phyloP scores from a whole-genome alignment of 169 alveolate genomes.

The Plasmodium yoelii region DNA sequence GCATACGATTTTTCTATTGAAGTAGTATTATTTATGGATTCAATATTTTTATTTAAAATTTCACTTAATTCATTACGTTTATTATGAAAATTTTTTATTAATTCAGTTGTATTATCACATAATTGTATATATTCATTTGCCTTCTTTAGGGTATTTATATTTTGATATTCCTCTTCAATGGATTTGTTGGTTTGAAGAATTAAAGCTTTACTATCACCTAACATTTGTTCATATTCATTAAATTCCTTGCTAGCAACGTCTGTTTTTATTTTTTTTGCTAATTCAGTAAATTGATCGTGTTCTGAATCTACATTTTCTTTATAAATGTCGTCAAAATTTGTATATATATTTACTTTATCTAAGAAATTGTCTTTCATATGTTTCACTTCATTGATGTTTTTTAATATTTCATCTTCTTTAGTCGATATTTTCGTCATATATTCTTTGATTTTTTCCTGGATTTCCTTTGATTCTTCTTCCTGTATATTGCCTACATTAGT shows the following conservation, averaged over 20 bases:
- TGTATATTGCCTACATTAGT: too few species aligned
- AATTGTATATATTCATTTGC: background rate
- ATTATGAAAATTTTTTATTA: background rate
- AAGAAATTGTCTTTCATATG: too few species aligned
- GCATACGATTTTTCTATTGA: constrained; percentile 3
- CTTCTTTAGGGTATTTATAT: constrained; percentile 8
- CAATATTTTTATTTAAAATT: constrained; percentile 8
- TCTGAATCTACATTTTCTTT: too few species aligned
- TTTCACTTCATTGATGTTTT: too few species aligned
- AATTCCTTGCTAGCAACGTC: background rate
- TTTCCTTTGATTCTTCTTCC: too few species aligned
- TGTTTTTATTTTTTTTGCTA: too few species aligned
- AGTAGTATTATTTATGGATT: background rate
- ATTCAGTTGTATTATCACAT: background rate
- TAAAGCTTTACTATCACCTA: background rate
- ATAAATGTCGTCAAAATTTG: too few species aligned
- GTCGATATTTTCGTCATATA: too few species aligned
- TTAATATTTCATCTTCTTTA: too few species aligned
- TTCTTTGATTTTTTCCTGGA: too few species aligned
- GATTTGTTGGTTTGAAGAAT: background rate
- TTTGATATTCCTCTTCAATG: constrained; percentile 7
- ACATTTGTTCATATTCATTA: background rate
- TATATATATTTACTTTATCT: too few species aligned
- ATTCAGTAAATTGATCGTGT: too few species aligned
- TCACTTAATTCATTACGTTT: constrained; percentile 7